Evolutionary conservation across 202 grass and related monocot species (phyloP), one percentile per base, ranked within the genome.

Genomic region (Elaeis oleifera): DNA sequence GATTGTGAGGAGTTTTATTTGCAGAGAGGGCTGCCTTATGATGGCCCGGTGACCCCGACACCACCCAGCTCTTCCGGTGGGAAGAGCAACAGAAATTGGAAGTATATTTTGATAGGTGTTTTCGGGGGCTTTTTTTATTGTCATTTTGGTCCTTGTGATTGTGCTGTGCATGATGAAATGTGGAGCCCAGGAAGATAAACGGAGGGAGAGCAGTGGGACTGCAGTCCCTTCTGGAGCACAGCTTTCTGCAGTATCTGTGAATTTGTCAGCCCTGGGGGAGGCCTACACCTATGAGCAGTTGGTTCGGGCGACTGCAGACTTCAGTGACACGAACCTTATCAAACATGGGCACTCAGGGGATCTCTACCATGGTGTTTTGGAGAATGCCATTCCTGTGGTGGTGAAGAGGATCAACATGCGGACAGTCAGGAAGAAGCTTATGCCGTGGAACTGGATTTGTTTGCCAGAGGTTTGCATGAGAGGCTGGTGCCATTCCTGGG

Each of bases 91-190:
- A 75, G 64, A 56, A 82, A 90, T 26, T 69, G 89, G 67, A 90
- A 79, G 67, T 99, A 99, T 67, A 94, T 94, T 72, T 27, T 99
- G 76, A 90, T 94, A 49, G 95, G 80, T 39, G 77, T 88, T 13
- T 69, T 64, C 9, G 92, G 92, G 11, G 82, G 77, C 79, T 53
- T 62, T 94, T 51, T 69, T 80, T 15, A 53, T 72, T 54, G 64
- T 16, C 5, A 51, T 68, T 16, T 68, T 58, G 21, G 49, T 31
- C 36, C 17, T 53, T 24, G 21, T n/a, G 18, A 22, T 67, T 24
- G 50, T 36, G 8, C 39, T 58, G 16, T 59, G 19, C 21, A 17
- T 32, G 18, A 52, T 31, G 13, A 68, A 16, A 16, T 24, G n/a
- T 15, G 14, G 53, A 49, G 7, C 15, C 2, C n/a, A 5, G 14